These are phyloP conservation scores for Colletotrichum caudatum DNA, from an alignment of 2,329 filamentous ascomycete genomes.

Conservation along the genomic window DNA sequence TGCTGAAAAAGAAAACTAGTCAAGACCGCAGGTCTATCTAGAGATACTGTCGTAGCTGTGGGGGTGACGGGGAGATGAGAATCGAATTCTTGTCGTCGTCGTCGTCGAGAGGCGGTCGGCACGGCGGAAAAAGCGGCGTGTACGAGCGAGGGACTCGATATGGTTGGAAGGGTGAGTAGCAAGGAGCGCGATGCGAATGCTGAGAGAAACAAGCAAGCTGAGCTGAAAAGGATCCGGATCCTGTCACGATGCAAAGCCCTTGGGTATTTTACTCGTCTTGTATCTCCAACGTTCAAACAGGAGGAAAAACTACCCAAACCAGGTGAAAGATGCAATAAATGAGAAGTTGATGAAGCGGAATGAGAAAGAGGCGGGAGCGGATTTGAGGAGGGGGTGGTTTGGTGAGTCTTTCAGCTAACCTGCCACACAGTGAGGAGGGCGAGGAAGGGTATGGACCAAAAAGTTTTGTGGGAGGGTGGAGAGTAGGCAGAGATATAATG, in stretches of 20 bases:
- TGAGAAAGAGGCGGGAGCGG: not conserved
- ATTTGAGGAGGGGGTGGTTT: not conserved
- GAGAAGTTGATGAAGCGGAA: constrained; percentile 37
- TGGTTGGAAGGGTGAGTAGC: constrained; percentile 10
- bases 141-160: constrained; percentile 29
- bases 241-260: constrained; percentile 40
- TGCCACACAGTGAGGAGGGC: constrained; percentile 19
- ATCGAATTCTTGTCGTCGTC: constrained; percentile 29
- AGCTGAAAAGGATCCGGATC: constrained; percentile 37
- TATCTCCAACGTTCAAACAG: constrained; percentile 8
- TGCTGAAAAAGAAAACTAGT: constrained; percentile 33
- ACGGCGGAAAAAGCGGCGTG: too few species aligned
- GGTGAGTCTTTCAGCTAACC: constrained; percentile 28
- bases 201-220: constrained; percentile 15
- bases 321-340: constrained; percentile 35
- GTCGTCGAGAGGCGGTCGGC: not conserved
- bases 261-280: not conserved
- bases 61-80: constrained; percentile 20
- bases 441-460: constrained; percentile 31
- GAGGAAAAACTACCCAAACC: constrained; percentile 29
- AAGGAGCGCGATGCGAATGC: constrained; percentile 33
- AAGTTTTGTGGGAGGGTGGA: not conserved
- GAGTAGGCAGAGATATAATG: constrained; percentile 4
- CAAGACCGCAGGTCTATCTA: constrained; percentile 39
- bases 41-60: constrained; percentile 3